Evolutionary conservation across 2,329 filamentous ascomycete species (phyloP).

Genomic region (Aspergillus versicolor): DNA sequence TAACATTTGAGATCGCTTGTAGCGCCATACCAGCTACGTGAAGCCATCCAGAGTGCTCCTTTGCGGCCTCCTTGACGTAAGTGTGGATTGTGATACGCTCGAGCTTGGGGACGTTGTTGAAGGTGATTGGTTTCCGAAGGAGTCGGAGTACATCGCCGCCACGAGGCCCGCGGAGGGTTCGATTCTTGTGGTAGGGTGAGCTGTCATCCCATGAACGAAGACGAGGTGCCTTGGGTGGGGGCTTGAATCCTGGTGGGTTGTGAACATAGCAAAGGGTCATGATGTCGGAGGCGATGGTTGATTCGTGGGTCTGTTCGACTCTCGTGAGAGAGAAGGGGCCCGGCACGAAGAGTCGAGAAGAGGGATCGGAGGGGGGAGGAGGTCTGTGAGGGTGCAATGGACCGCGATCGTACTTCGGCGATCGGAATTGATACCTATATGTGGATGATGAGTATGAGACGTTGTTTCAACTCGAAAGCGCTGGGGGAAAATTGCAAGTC

Average conservation of each 20-base stretch:
- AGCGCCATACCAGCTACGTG: slow-evolving; percentile 81
- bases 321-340: slow-evolving; percentile 88
- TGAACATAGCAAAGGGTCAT: slow-evolving; percentile 88
- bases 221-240: slow-evolving; percentile 59
- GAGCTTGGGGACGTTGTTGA: slow-evolving; percentile 81
- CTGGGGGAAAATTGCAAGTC: background rate
- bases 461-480: slow-evolving; percentile 1
- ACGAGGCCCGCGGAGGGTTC: slow-evolving; percentile 78
- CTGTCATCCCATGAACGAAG: slow-evolving; percentile 84
- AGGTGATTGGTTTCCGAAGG: slow-evolving; percentile 61
- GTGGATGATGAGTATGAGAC: slow-evolving; percentile 5
- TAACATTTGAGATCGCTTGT: slow-evolving; percentile 79
- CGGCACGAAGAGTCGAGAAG: slow-evolving; percentile 82
- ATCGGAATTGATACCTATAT: slow-evolving; percentile 85
- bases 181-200: slow-evolving; percentile 92
- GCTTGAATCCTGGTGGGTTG: slow-evolving; percentile 71
- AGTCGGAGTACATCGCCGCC: slow-evolving; percentile 63
- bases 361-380: slow-evolving; percentile 79
- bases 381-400: slow-evolving; percentile 91
- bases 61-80: slow-evolving; percentile 66
- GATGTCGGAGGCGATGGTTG: slow-evolving; percentile 81
- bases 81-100: slow-evolving; percentile 77
- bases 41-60: slow-evolving; percentile 70
- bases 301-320: slow-evolving; percentile 84
- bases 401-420: slow-evolving; percentile 91